Evolutionary conservation across 2,329 filamentous ascomycete genomes (phyloP), one percentile per base, ranked within the genome.

Genomic region (Fusarium multiceps): DNA sequence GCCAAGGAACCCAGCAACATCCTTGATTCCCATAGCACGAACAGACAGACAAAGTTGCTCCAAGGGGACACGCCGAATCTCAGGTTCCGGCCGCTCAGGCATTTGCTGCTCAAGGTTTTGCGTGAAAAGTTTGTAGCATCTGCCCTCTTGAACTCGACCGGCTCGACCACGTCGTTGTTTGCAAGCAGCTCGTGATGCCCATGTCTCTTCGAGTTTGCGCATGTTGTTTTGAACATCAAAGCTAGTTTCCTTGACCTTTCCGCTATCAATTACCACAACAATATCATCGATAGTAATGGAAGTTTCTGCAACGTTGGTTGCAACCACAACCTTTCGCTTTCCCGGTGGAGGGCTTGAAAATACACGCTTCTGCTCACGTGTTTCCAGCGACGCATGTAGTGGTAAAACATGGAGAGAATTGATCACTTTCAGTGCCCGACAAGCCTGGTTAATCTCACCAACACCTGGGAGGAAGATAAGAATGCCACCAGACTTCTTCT

Each of bases 211-310:
- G 3, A 99, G 88, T 75, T 93, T 94, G 45, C 97, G 92, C 90
- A 98, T 97, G 77, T 97, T 97, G 78, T 92, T 97, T 68, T 91
- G 88, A 0, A 93, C 89, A 78, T 98, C 96, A 74, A 94, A 98
- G 77, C 93, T 95, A 0, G 94, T 99, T 80, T 99, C 95, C 77
- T 99, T 99, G 63, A 99, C 96, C 55, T 93, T 90, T 28, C 96
- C 96, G 13, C 92, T 96, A 78, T 99, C 96, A 68, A 99, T 95
- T 47, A 99, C 96, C 4, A 93, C 95, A 4, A 98, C 92, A 55
- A 99, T 93, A 77, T 99, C 96, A 77, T 98, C 94, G 64, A 99
- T 99, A 0, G 96, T 99, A 78, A 99, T 98, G 4, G 96, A 98
- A 0, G 96, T 99, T 79, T 99, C 96, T 3, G 96, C 96, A 4